These are phyloP conservation scores for Phytophthora idaei DNA, from an alignment of 352 stramenopile genomes.

Conservation along the genomic window DNA sequence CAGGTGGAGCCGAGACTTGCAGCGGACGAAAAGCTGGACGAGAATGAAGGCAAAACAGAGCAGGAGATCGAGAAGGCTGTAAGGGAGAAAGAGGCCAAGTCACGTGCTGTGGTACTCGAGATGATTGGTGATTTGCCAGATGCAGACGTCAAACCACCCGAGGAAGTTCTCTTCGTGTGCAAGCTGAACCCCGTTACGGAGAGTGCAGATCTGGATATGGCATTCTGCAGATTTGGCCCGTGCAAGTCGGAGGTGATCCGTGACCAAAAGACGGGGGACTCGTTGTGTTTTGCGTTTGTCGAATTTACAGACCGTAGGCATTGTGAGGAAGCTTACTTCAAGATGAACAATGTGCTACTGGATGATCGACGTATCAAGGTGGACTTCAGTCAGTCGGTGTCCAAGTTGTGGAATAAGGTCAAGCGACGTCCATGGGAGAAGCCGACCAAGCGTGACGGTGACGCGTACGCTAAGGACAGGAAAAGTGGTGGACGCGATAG, in stretches of 20 bases:
- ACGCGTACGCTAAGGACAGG: constrained; percentile 48
- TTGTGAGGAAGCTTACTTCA: constrained; percentile 98
- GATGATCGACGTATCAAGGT: constrained; percentile 96
- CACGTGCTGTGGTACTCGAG: constrained; percentile 96
- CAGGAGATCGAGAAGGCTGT: constrained; percentile 91
- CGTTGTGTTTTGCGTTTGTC: constrained; percentile 98
- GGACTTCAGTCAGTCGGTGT: constrained; percentile 99
- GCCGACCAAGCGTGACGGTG: constrained; percentile 55
- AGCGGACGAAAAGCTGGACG: constrained; percentile 87
- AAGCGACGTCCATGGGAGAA: constrained; percentile 70
- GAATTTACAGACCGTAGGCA: constrained; percentile 96
- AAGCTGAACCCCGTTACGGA: constrained; percentile 95
- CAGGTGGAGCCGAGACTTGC: constrained; percentile 89
- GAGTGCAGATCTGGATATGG: constrained; percentile 94
- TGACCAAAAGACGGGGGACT: constrained; percentile 97
- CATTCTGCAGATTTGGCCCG: constrained; percentile 92
- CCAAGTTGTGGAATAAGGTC: constrained; percentile 97
- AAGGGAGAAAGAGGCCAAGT: constrained; percentile 93
- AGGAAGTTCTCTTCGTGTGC: constrained; percentile 99
- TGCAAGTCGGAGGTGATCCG: constrained; percentile 96
- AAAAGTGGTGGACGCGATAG: constrained; percentile 18
- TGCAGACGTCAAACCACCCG: constrained; percentile 96
- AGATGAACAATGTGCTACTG: constrained; percentile 99
- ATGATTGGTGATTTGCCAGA: constrained; percentile 99
- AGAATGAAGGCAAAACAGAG: constrained; percentile 73